These are phyloP conservation scores for Phoma herbarum DNA, from an alignment of 2,329 filamentous ascomycete species.

Conservation along the genomic window DNA sequence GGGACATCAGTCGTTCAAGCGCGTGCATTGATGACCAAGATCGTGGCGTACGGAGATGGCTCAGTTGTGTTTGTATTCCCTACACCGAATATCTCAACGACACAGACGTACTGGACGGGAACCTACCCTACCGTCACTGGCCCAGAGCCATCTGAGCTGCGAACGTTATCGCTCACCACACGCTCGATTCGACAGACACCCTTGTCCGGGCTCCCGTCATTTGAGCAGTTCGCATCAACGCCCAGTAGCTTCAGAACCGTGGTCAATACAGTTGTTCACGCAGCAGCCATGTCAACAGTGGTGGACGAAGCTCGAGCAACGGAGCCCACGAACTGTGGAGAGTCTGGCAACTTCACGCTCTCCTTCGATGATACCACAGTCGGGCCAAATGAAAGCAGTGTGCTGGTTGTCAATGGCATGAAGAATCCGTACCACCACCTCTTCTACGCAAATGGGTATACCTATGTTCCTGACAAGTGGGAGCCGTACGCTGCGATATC, in stretches of 20 bases:
- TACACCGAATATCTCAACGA: constrained; percentile 40
- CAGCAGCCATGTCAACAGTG: constrained; percentile 10
- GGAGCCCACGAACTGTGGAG: constrained; percentile 51
- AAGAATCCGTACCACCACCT: constrained; percentile 61
- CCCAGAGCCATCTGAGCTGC: constrained; percentile 35
- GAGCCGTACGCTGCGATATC: constrained; percentile 58
- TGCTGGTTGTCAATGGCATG: constrained; percentile 52
- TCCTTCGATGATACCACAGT: constrained; percentile 41
- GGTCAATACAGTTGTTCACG: constrained; percentile 18
- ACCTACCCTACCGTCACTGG: constrained; percentile 40
- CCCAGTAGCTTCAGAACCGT: constrained; percentile 26
- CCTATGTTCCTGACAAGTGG: constrained; percentile 57
- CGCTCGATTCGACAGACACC: constrained; percentile 34
- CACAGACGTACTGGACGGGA: constrained; percentile 46
- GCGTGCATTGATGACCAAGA: constrained; percentile 32
- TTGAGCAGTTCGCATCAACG: constrained; percentile 27
- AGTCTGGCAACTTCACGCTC: constrained; percentile 56
- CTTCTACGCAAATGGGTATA: constrained; percentile 61
- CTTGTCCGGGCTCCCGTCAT: constrained; percentile 32
- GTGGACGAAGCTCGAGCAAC: constrained; percentile 9
- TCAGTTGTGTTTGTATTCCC: constrained; percentile 43
- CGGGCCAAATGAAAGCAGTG: constrained; percentile 39
- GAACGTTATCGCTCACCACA: constrained; percentile 33
- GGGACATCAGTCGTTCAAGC: constrained; percentile 7
- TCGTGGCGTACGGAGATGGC: constrained; percentile 37